Evolutionary conservation across 2,329 filamentous ascomycete species (phyloP).

Genomic region (Trichoderma sp.): DNA sequence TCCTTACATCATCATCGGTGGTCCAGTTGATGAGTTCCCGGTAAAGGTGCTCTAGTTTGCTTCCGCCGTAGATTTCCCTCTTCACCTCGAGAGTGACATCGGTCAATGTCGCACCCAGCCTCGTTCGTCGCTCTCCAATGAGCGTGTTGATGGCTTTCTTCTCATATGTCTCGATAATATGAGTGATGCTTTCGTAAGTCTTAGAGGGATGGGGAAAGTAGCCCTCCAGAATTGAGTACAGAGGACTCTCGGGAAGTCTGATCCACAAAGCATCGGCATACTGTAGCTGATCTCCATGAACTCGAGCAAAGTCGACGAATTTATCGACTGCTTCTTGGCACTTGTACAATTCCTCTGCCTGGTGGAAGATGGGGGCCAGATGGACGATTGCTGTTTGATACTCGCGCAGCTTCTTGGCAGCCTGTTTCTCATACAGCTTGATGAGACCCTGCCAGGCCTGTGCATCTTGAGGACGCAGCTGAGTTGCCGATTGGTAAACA

Average conservation of each 20-base stretch:
- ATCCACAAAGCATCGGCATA: constrained; percentile 74
- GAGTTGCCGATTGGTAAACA: constrained; percentile 70
- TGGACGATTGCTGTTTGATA: constrained; percentile 72
- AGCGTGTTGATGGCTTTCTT: constrained; percentile 85
- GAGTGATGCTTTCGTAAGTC: constrained; percentile 78
- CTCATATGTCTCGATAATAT: constrained; percentile 82
- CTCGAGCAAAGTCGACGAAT: constrained; percentile 70
- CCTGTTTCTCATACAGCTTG: constrained; percentile 79
- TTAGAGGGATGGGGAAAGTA: constrained; percentile 74
- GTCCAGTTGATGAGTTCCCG: constrained; percentile 86
- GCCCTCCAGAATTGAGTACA: constrained; percentile 82
- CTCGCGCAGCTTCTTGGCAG: constrained; percentile 62
- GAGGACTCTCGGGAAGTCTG: constrained; percentile 72
- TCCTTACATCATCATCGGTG: constrained; percentile 76
- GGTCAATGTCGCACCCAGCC: constrained; percentile 77
- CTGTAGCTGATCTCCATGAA: constrained; percentile 68
- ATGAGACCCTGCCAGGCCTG: constrained; percentile 90
- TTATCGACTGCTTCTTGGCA: constrained; percentile 72
- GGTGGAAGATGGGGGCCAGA: constrained; percentile 71
- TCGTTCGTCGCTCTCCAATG: constrained; percentile 82
- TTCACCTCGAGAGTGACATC: constrained; percentile 87
- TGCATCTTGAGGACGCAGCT: constrained; percentile 69
- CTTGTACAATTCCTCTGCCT: constrained; percentile 61
- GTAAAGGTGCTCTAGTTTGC: constrained; percentile 77
- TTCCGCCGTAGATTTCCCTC: constrained; percentile 73